Evolutionary conservation across 2,329 filamentous ascomycete genomes (phyloP).

Genomic region (Aspergillus sp.): DNA sequence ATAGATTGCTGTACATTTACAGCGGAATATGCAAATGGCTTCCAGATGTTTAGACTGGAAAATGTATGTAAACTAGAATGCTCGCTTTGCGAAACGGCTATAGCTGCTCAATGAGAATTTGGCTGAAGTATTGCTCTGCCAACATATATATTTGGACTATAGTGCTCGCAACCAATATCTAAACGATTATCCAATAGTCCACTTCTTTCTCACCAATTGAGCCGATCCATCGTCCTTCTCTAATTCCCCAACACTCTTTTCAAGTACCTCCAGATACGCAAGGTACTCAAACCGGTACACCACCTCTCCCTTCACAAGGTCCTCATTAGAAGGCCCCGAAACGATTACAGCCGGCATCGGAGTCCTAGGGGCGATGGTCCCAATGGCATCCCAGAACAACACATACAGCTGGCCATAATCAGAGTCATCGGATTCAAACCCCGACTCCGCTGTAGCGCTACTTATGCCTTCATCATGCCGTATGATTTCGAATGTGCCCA

Average conservation of each 20-base stretch:
- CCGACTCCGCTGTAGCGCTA: background rate
- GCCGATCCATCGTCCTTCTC: background rate
- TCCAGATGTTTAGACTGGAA: too few relatives aligned
- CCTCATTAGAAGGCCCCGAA: background rate
- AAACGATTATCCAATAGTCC: background rate
- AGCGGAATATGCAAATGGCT: too few relatives aligned
- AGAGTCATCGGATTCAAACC: background rate
- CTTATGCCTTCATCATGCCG: slow-evolving; percentile 1
- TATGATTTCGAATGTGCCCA: background rate
- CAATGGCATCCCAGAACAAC: slow-evolving; percentile 2
- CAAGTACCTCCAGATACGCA: slow-evolving; percentile 1
- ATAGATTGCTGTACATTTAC: background rate
- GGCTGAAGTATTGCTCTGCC: too few relatives aligned
- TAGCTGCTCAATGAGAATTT: too few relatives aligned
- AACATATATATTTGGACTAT: too few relatives aligned
- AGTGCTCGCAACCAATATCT: too few relatives aligned
- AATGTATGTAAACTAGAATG: too few relatives aligned
- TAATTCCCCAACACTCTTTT: background rate
- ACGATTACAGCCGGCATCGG: background rate
- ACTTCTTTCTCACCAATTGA: background rate
- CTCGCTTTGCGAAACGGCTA: too few relatives aligned
- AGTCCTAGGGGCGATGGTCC: background rate
- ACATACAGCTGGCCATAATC: background rate
- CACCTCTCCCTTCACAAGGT: background rate
- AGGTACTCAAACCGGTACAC: slow-evolving; percentile 4